phyloP scores from a whole-genome alignment of 148 eudicot genomes.

The Diospyros lotus region DNA sequence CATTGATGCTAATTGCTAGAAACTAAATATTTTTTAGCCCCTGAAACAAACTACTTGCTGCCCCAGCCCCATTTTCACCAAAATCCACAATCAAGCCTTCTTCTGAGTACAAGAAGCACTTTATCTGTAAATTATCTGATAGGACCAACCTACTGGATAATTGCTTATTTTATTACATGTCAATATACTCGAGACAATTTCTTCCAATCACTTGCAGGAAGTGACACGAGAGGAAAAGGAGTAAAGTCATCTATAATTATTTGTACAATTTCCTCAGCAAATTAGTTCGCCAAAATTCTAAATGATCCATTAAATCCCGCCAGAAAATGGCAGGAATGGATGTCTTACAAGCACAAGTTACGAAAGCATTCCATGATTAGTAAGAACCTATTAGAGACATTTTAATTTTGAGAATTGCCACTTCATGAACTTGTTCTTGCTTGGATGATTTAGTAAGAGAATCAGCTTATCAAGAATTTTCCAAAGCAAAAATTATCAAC shows the following conservation, averaged over 20 bases:
- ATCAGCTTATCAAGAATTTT: too few species aligned
- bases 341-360: background rate
- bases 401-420: background rate
- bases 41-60: background rate
- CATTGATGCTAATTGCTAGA: background rate
- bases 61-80: background rate
- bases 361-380: background rate
- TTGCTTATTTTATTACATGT: background rate
- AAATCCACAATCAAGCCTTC: background rate
- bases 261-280: background rate
- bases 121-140: background rate
- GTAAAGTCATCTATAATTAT: background rate
- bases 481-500: background rate
- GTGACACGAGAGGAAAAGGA: background rate
- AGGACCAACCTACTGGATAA: too few species aligned
- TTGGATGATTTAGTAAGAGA: background rate
- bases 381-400: background rate
- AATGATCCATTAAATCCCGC: background rate
- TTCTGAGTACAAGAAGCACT: background rate
- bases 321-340: background rate
- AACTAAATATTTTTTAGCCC: background rate
- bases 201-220: background rate
- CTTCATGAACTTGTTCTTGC: background rate
- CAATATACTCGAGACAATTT: background rate
- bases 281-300: slow-evolving; percentile 1